Base-by-base conservation (phyloP, 1,139 yeast genomes). In the Suhomyces maxii region DNA sequence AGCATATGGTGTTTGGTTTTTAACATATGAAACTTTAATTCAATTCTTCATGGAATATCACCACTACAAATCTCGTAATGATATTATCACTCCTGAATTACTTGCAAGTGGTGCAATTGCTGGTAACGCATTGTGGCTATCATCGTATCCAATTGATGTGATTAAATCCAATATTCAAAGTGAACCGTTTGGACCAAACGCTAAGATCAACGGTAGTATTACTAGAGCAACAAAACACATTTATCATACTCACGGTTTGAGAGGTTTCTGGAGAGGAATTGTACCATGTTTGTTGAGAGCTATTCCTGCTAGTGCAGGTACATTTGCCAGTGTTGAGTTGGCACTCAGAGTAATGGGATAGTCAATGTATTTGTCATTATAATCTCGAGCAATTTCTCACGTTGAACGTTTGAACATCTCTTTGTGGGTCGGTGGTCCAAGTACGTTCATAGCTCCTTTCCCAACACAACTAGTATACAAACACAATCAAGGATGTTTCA, bases 1-100 rank as follows among this genome's bases (percentile, higher is more conserved):
- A 60, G 91, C 93, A 0, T 86, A 86, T 57, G 95, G 95, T 12
- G 83, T 85, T 12, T 87, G 95, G 95, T 87, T 87, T 55, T 66
- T 84, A 50, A 74, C 90, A 0, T 87, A 84, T 61, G 95, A 87
- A 59, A 73, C 71, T 37, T 65, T 86, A 45, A 80, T 86, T 57
- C 70, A 69, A 41, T 61, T 64, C 44, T 69, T 80, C 14, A 64
- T 70, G 33, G 58, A 60, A 31, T 54, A 55, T 64, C 37, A 63
- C 65, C 39, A 63, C 36, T 73, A 72, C 51, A 58, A 58, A 32
- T 65, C 71, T 12, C 68, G 91, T 49, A 68, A 74, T 39, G 78
- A 82, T 14, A 73, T 86, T 30, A 73, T 82, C 2, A 80, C 91
- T 0, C 78, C 83, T 52, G 83, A 84, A 59, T 71, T 86, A 37